Percentiles rank a stretch among this genome's conserved stretches.
Evolutionary conservation across 345 rosid species (phyloP).

Genomic region (Linum lewisii): DNA sequence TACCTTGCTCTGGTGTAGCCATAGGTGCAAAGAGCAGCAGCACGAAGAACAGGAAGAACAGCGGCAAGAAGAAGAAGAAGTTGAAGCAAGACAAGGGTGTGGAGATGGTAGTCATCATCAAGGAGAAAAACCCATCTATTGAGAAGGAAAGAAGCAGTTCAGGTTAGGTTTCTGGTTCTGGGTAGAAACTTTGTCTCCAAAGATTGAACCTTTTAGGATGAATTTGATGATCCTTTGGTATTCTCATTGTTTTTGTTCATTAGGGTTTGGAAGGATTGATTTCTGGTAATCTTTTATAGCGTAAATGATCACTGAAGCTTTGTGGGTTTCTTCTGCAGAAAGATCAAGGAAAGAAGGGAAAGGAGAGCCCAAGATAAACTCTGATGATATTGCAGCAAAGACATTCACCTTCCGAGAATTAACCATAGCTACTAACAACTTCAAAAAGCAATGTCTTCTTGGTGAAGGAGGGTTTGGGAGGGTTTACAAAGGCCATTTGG

Average conservation of each 20-base stretch:
- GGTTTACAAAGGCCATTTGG: constrained; percentile 18
- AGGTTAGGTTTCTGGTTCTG: constrained; percentile 11
- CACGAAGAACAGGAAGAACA: constrained; percentile 3
- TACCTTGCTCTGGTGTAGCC: constrained; percentile 21
- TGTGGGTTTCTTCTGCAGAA: too few species aligned
- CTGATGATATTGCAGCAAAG: constrained; percentile 12
- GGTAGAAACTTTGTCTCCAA: neutral
- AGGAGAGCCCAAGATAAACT: constrained; percentile 5
- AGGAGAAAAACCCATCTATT: constrained; percentile 8
- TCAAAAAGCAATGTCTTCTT: constrained; percentile 15
- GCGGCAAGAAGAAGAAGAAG: constrained; percentile 7
- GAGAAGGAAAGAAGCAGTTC: constrained; percentile 15
- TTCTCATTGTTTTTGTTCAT: neutral
- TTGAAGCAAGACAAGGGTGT: too few species aligned
- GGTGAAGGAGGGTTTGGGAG: constrained; percentile 27
- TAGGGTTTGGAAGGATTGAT: neutral
- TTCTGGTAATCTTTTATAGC: too few species aligned
- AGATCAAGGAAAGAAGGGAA: neutral
- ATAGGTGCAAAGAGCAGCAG: neutral
- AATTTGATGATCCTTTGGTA: neutral
- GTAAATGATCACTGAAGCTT: too few species aligned
- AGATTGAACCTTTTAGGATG: neutral
- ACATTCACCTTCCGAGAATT: constrained; percentile 19
- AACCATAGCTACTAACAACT: constrained; percentile 16
- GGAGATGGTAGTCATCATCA: neutral